Conservation (phyloP, 768 basidiomycete genomes). For the Podaxis mareebaensis region DNA sequence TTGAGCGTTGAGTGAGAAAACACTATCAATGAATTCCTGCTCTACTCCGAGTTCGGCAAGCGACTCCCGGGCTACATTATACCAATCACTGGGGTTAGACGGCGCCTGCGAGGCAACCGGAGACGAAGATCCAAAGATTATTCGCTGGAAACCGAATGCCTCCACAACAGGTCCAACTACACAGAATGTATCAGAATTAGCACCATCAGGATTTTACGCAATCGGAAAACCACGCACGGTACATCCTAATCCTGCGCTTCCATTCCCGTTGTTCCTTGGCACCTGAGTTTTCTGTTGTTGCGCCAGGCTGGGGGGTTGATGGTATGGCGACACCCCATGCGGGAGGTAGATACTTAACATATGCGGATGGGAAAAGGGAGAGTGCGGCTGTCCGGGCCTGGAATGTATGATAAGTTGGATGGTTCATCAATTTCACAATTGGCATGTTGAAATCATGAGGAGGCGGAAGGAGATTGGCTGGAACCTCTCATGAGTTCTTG, state of each 20-base stretch:
- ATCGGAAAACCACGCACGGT: slow-evolving; percentile 53
- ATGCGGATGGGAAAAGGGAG: slow-evolving; percentile 71
- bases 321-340: slow-evolving; percentile 66
- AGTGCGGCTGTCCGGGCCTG: slow-evolving; percentile 71
- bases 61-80: slow-evolving; percentile 76
- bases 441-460: slow-evolving; percentile 70
- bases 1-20: slow-evolving; percentile 59
- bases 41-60: slow-evolving; percentile 80
- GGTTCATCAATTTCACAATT: slow-evolving; percentile 78
- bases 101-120: slow-evolving; percentile 47
- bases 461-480: slow-evolving; percentile 81
- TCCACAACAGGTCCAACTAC: slow-evolving; percentile 81
- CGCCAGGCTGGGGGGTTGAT: slow-evolving; percentile 40
- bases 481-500: slow-evolving; percentile 8
- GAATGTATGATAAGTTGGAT: slow-evolving; percentile 71
- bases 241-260: slow-evolving; percentile 81
- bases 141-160: slow-evolving; percentile 82
- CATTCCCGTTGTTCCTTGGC: slow-evolving; percentile 61
- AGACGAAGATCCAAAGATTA: slow-evolving; percentile 80
- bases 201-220: slow-evolving; percentile 8
- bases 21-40: slow-evolving; percentile 72
- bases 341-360: slow-evolving; percentile 78
- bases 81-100: slow-evolving; percentile 70
- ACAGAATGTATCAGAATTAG: slow-evolving; percentile 16
- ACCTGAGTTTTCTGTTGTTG: slow-evolving; percentile 37